Percentiles rank a stretch among this genome's conserved stretches.
Evolutionary conservation across 164 flowering plant species (phyloP).

Genomic region (Vitis labrusca): DNA sequence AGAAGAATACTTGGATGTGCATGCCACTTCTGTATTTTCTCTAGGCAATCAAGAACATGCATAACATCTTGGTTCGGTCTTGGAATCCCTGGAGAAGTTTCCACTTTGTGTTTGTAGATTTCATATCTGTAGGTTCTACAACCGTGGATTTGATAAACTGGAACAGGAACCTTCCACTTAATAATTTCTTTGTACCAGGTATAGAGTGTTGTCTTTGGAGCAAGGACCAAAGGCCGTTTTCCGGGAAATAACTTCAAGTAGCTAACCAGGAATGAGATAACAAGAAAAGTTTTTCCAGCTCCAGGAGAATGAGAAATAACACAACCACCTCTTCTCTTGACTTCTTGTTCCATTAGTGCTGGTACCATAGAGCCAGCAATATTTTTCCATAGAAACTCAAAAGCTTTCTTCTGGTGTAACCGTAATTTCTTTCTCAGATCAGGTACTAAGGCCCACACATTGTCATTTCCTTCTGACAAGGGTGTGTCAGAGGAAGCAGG

Average conservation of each 20-base stretch:
- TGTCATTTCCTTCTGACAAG: constrained; percentile 38
- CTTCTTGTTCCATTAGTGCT: constrained; percentile 41
- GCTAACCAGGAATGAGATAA: constrained; percentile 84
- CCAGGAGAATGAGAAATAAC: constrained; percentile 95
- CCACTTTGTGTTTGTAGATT: constrained; percentile 25
- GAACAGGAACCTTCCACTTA: constrained; percentile 83
- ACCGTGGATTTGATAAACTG: constrained; percentile 78
- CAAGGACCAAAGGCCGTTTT: constrained; percentile 79
- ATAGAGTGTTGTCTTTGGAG: constrained; percentile 86
- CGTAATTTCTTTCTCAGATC: constrained; percentile 57
- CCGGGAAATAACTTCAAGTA: constrained; percentile 82
- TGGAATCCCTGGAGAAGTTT: constrained; percentile 32
- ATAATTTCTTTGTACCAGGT: constrained; percentile 88
- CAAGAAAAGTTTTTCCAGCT: constrained; percentile 87
- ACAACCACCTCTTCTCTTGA: constrained; percentile 70
- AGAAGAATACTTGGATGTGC: constrained; percentile 83
- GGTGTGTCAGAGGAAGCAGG: constrained; percentile 26
- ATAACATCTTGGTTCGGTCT: constrained; percentile 51
- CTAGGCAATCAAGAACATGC: constrained; percentile 82
- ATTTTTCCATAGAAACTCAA: constrained; percentile 87
- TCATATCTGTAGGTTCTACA: constrained; percentile 42
- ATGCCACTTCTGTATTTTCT: constrained; percentile 88
- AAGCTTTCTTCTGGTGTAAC: constrained; percentile 82
- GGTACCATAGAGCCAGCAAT: constrained; percentile 79
- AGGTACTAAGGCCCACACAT: constrained; percentile 83